Percentiles rank a stretch among this genome's conserved stretches.
Evolutionary conservation across 2,329 filamentous ascomycete genomes (phyloP).

Genomic region (Colletotrichum sojae): DNA sequence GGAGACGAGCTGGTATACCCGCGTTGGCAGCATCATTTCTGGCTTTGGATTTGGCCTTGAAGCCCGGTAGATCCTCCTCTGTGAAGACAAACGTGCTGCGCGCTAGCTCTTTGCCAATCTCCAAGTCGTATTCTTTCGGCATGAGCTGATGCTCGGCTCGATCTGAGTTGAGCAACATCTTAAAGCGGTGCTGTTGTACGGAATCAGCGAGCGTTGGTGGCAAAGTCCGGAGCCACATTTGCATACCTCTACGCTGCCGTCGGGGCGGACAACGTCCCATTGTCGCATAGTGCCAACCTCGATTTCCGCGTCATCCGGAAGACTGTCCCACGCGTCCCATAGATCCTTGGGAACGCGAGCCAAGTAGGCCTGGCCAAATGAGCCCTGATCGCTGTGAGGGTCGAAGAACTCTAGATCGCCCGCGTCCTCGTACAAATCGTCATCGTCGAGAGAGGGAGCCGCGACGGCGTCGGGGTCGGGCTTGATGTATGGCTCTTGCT

Average conservation of each 20-base stretch:
- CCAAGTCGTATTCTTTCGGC: constrained; percentile 91
- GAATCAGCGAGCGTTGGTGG: background rate
- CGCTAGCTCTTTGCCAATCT: constrained; percentile 65
- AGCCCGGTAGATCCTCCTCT: constrained; percentile 83
- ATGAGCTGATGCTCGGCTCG: constrained; percentile 78
- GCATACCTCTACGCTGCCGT: constrained; percentile 59
- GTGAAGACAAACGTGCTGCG: constrained; percentile 91
- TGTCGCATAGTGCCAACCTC: constrained; percentile 81
- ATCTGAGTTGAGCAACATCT: constrained; percentile 78
- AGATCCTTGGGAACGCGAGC: constrained; percentile 84
- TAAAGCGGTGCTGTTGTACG: constrained; percentile 57
- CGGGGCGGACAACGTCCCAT: constrained; percentile 68
- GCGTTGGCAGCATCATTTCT: constrained; percentile 70
- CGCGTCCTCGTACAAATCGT: constrained; percentile 76
- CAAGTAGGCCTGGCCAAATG: constrained; percentile 68
- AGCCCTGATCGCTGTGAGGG: constrained; percentile 48
- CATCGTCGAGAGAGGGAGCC: constrained; percentile 67
- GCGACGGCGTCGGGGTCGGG: constrained; percentile 61
- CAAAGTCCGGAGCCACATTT: constrained; percentile 2
- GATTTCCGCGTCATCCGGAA: constrained; percentile 87
- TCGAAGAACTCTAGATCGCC: constrained; percentile 71
- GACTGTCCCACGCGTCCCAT: constrained; percentile 82
- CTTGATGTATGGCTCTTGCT: constrained; percentile 59
- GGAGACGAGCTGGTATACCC: constrained; percentile 71
- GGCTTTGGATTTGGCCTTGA: constrained; percentile 70